A percentile compares a stretch with the other conserved stretches of the same genome.
Conservation (phyloP, 2,329 filamentous ascomycete species). For the Ophiocordyceps robertsii region DNA sequence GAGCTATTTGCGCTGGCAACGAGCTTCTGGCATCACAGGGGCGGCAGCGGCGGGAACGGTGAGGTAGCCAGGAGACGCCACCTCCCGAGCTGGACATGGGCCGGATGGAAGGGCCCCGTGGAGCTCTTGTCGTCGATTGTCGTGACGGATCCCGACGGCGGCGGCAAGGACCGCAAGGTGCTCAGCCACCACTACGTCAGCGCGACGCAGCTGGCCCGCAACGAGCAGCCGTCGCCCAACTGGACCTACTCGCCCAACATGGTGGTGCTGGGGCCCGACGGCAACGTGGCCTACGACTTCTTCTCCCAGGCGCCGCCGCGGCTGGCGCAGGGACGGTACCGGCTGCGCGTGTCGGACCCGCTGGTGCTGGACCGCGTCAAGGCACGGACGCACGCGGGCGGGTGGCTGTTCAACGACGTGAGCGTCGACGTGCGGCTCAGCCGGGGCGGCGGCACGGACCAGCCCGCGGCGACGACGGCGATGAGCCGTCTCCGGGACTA, state of each 20-base stretch:
- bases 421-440: slow-evolving; percentile 20
- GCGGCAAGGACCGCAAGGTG: slow-evolving; percentile 14
- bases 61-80: slow-evolving; percentile 14
- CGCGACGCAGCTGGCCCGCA: slow-evolving; percentile 19
- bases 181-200: slow-evolving; percentile 21
- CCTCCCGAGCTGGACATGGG: slow-evolving; percentile 23
- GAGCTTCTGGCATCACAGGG: slow-evolving; percentile 22
- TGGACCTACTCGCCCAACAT: slow-evolving; percentile 22
- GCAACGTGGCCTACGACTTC: slow-evolving; percentile 19
- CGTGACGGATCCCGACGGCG: slow-evolving; percentile 16
- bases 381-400: slow-evolving; percentile 15
- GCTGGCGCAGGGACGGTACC: slow-evolving; percentile 13
- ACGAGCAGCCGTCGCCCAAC: slow-evolving; percentile 14
- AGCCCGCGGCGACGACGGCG: not conserved
- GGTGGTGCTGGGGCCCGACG: slow-evolving; percentile 13
- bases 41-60: slow-evolving; percentile 4
- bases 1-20: slow-evolving; percentile 20
- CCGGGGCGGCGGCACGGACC: slow-evolving; percentile 5
- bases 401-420: slow-evolving; percentile 21
- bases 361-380: slow-evolving; percentile 20
- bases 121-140: slow-evolving; percentile 19
- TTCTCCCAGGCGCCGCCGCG: slow-evolving; percentile 6
- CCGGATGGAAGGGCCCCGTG: slow-evolving; percentile 20
- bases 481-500: slow-evolving; percentile 16
- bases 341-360: slow-evolving; percentile 18